Evolutionary conservation across 768 basidiomycete genomes (phyloP).

Genomic region (Chalciporus chontae): DNA sequence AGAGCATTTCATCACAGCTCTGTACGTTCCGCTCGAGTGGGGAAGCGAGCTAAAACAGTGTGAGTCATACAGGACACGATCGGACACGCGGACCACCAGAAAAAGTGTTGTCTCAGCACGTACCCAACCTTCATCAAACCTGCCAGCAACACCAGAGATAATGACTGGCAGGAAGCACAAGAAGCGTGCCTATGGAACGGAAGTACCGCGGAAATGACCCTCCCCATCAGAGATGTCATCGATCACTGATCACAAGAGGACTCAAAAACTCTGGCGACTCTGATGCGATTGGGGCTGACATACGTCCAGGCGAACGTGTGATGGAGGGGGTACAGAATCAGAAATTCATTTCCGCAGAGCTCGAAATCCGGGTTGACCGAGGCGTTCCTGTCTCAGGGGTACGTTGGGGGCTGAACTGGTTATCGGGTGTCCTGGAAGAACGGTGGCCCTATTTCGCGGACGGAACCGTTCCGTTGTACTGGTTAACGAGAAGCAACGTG

Average conservation of each 20-base stretch:
- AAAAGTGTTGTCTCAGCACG: constrained; percentile 1
- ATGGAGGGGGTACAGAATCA: constrained; percentile 16
- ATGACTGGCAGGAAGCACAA: constrained; percentile 7
- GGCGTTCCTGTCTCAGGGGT: constrained; percentile 25
- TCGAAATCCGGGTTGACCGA: constrained; percentile 26
- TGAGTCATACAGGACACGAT: not conserved
- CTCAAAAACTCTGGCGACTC: constrained; percentile 9
- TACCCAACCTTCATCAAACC: constrained; percentile 3
- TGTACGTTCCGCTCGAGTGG: not conserved
- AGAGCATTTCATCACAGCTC: not conserved
- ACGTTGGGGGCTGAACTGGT: constrained; percentile 20
- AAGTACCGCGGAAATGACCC: constrained; percentile 24
- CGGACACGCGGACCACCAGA: not conserved
- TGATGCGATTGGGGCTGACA: constrained; percentile 7
- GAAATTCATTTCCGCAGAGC: constrained; percentile 26
- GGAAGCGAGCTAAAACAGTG: not conserved
- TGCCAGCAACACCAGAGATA: constrained; percentile 7
- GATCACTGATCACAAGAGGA: constrained; percentile 17
- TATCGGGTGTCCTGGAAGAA: constrained; percentile 19
- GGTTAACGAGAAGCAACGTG: constrained; percentile 9
- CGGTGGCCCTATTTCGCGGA: constrained; percentile 4
- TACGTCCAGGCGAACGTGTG: constrained; percentile 26
- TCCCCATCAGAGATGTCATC: constrained; percentile 13
- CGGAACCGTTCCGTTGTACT: constrained; percentile 12
- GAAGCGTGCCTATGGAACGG: constrained; percentile 4